These are phyloP conservation scores for Clarireedia monteithiana DNA, from an alignment of 2,329 filamentous ascomycete species.

Conservation along the genomic window DNA sequence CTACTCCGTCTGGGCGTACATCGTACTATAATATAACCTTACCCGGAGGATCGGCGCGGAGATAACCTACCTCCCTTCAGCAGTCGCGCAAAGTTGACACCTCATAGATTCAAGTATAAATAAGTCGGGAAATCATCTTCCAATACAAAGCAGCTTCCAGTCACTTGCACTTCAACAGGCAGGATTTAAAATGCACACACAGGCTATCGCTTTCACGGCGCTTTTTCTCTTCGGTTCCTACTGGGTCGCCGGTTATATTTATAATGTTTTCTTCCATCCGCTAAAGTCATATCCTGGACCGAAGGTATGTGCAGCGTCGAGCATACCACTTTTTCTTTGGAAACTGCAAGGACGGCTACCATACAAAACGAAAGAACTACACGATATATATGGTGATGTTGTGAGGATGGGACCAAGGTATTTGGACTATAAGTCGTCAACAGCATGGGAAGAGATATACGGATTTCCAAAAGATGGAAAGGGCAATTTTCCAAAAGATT, in stretches of 20 bases:
- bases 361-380: slow-evolving; percentile 3
- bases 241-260: background rate
- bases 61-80: too few species aligned
- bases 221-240: background rate
- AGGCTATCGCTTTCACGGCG: background rate
- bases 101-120: too few species aligned
- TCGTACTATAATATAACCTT: too few species aligned
- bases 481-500: background rate
- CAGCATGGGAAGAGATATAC: slow-evolving; percentile 12
- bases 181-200: background rate
- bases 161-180: background rate
- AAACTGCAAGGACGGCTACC: background rate
- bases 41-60: background rate
- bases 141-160: too few species aligned
- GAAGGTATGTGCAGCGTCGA: background rate
- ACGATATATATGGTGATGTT: slow-evolving; percentile 13
- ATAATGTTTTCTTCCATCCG: slow-evolving; percentile 14
- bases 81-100: background rate
- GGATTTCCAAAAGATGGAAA: background rate
- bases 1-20: too few species aligned
- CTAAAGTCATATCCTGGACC: slow-evolving; percentile 13
- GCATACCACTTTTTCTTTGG: slow-evolving; percentile 5
- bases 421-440: slow-evolving; percentile 8
- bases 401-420: slow-evolving; percentile 13
- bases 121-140: too few species aligned